Evolutionary conservation across 1,284 basidiomycete species (phyloP).

Genomic region (Anthracocystis setariae): DNA sequence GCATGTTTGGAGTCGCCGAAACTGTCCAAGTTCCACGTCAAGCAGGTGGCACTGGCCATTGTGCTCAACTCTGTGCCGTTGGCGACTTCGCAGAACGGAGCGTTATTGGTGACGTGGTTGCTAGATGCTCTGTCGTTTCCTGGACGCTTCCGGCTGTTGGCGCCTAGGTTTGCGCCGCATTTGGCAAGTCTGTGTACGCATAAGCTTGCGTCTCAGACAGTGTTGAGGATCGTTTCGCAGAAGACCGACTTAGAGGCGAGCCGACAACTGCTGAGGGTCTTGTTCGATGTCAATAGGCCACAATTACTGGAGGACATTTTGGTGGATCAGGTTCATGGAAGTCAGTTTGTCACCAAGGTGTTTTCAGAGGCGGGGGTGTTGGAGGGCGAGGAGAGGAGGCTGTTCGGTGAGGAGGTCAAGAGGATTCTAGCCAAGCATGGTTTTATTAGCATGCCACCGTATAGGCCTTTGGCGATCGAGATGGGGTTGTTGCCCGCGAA

Average conservation of each 20-base stretch:
- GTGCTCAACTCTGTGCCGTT: conserved; percentile 97
- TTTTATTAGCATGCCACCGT: conserved; percentile 71
- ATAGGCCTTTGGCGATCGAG: conserved; percentile 89
- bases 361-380: conserved; percentile 73
- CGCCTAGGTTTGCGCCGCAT: conserved; percentile 94
- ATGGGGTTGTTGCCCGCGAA: conserved; percentile 74
- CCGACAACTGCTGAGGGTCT: conserved; percentile 59
- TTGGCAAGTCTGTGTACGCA: conserved; percentile 96
- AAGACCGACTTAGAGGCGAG: conserved; percentile 64
- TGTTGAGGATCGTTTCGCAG: conserved; percentile 75
- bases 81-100: conserved; percentile 96
- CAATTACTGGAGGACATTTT: conserved; percentile 91
- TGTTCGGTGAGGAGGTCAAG: conserved; percentile 74
- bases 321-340: conserved; percentile 76
- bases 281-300: conserved; percentile 75
- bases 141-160: conserved; percentile 88
- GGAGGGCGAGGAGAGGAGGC: conserved; percentile 76
- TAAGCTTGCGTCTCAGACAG: conserved; percentile 93
- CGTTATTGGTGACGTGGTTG: conserved; percentile 93
- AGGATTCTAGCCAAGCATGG: conserved; percentile 52
- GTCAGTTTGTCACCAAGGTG: conserved; percentile 91
- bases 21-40: conserved; percentile 72
- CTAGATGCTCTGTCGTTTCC: conserved; percentile 92
- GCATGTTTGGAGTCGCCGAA: conserved; percentile 91
- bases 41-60: conserved; percentile 91